Evolutionary conservation across 179 eudicot genomes (phyloP).

Genomic region (Beta lomatogona): DNA sequence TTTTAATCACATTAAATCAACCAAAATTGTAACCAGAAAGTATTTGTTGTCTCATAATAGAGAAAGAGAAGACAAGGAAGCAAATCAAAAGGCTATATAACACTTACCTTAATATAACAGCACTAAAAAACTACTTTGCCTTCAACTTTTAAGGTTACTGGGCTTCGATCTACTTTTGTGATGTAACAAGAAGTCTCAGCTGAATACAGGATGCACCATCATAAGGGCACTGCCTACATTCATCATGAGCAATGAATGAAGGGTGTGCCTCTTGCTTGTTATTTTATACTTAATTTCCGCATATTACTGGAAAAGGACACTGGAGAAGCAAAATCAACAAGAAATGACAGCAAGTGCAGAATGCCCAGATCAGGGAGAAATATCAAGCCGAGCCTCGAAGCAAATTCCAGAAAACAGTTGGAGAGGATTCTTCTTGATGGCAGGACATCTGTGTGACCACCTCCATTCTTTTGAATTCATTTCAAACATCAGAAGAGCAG

Average conservation of each 20-base stretch:
- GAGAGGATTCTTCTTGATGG: slow-evolving; percentile 40
- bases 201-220: background rate
- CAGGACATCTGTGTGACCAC: slow-evolving; percentile 40
- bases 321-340: background rate
- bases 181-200: background rate
- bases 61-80: background rate
- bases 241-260: background rate
- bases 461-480: slow-evolving; percentile 41
- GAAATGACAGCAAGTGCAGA: too few relatives aligned
- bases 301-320: background rate
- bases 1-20: slow-evolving; percentile 3
- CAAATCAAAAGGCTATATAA: background rate
- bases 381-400: slow-evolving; percentile 43
- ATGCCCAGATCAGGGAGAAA: slow-evolving; percentile 25
- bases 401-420: slow-evolving; percentile 45
- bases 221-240: background rate
- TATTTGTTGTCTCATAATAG: background rate
- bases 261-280: background rate
- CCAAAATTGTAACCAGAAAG: background rate
- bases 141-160: too few relatives aligned
- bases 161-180: too few relatives aligned
- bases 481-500: slow-evolving; percentile 40
- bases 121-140: background rate
- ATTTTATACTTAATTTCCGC: background rate
- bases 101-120: background rate